phyloP scores from a whole-genome alignment of 2,329 filamentous ascomycete species.

The Aspergillaceae sp. region DNA sequence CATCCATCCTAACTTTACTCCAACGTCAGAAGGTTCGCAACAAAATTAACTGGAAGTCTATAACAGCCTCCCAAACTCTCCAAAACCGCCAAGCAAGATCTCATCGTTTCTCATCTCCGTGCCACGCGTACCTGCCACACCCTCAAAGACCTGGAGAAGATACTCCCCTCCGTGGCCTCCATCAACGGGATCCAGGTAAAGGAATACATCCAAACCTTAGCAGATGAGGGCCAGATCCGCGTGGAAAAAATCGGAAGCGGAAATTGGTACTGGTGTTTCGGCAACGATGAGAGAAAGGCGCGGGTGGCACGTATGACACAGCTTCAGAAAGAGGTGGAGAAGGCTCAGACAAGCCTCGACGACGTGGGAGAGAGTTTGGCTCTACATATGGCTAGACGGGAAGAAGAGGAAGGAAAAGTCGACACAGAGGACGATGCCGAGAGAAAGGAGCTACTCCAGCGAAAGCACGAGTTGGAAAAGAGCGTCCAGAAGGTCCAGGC shows the following conservation, averaged over 20 bases:
- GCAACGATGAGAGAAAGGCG: conserved; percentile 47
- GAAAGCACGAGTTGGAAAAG: conserved; percentile 16
- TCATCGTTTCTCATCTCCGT: conserved; percentile 53
- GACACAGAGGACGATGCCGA: conserved; percentile 9
- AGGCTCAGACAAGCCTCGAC: conserved; percentile 18
- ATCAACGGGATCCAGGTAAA: conserved; percentile 61
- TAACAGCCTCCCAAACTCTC: conserved; percentile 45
- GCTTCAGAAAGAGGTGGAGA: conserved; percentile 23
- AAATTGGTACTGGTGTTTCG: conserved; percentile 66
- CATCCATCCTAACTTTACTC: no score
- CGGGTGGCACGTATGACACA: conserved; percentile 27
- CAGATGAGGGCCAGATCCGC: conserved; percentile 53
- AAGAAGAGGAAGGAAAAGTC: neutral
- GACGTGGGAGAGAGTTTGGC: conserved; percentile 29
- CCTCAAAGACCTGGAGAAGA: conserved; percentile 61
- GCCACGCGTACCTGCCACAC: conserved; percentile 53
- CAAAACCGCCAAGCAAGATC: conserved; percentile 49
- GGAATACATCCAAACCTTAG: conserved; percentile 55
- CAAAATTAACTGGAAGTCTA: no score
- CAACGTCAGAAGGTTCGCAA: no score
- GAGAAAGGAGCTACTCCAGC: conserved; percentile 12
- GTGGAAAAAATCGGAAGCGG: conserved; percentile 63
- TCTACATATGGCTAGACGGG: conserved; percentile 25
- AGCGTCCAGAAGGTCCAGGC: conserved; percentile 26
- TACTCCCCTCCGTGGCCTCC: conserved; percentile 51